Evolutionary conservation across 2,329 filamentous ascomycete species (phyloP), one percentile per base, ranked within the genome.

Genomic region (Sphaerostilbella broomeana): DNA sequence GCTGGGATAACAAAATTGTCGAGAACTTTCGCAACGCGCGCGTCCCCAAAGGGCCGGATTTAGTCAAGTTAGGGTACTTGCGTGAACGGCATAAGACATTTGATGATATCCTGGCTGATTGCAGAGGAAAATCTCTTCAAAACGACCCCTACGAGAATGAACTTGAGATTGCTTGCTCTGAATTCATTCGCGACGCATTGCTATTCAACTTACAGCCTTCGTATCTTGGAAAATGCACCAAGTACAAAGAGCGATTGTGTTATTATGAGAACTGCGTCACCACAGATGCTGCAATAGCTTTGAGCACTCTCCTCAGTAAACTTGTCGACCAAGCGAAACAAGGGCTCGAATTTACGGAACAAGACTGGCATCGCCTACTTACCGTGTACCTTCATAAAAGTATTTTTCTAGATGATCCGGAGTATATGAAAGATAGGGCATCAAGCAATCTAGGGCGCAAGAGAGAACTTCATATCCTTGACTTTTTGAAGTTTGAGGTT

Each of bases 1-100:
- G 81, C 51, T 90, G 82, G 81, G 83, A 89, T 19, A 63, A 67
- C 0, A 59, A 63, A 0, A 70, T 92, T 3, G 81, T 86, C 0
- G 50, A 64, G 5, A 77, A 77, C n/a, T 90, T 90, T 48, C 48
- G 52, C 4, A 87, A 84, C 42, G 75, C 77, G 0, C n/a, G 51
- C 0, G 47, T 52, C 2, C 53, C 53, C 3, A 3, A 36, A 0
- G 40, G 48, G 7, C 61, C 61, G 0, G 68, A 75, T 37, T 56
- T 81, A 0, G 62, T 72, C 6, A n/a, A 45, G 6, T 29, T 40
- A 2, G 55, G 74, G 2, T 70, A 73, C 10, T 63, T 86, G 6
- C 51, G 49, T 1, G 73, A 76, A 36, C 64, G 73, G 12, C 63
- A 51, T 2, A 60, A 59, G 0, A 72, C 57, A 0, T 70, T 81